Base-by-base conservation (phyloP, 2,329 filamentous ascomycete species). In the Madurella fahalii region DNA sequence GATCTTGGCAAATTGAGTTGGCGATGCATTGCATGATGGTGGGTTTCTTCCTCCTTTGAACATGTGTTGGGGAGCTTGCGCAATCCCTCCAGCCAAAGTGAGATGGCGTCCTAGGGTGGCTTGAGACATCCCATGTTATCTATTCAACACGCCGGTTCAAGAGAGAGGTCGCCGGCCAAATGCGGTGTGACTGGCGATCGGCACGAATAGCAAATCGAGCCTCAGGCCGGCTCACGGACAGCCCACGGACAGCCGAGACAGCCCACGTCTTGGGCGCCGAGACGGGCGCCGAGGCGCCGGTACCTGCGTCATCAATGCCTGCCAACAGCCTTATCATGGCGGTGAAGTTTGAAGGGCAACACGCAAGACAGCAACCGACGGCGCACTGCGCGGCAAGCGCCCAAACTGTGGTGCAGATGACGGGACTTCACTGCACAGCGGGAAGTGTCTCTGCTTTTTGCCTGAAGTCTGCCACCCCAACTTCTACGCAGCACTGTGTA, bases 251-350 rank as follows among this genome's bases (percentile, higher is more conserved):
- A n/a, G n/a, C n/a, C n/a, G n/a, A n/a, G 40, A 42, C 16, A 17
- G 5, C 40, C 40, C 40, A 40, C 34, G 30, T 30, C 32, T 40
- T 20, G 25, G 47, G 32, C 47, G 32, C 37, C 17, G 46, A 48
- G 46, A 32, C 34, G 31, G 31, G 15, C 16, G 32, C 20, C n/a
- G 34, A 16, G 31, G 17, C 16, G 34, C 54, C 47, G 51, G 51
- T 53, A 57, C 47, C 51, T 57, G 45, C 55, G 46, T 54, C 47
- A n/a, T 37, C 37, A 31, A 13, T n/a, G 43, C 11, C 44, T 46
- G 20, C 30, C 17, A 34, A 44, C 13, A 42, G 40, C 9, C 40
- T 42, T 15, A 11, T 15, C 13, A 37, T 15, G 34, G 34, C 34
- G 34, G 34, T 37, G 34, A 37, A 37, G 34, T 15, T 37, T 12